These are phyloP conservation scores for Fusarium liriodendri DNA, from an alignment of 2,329 filamentous ascomycete genomes.

Conservation along the genomic window DNA sequence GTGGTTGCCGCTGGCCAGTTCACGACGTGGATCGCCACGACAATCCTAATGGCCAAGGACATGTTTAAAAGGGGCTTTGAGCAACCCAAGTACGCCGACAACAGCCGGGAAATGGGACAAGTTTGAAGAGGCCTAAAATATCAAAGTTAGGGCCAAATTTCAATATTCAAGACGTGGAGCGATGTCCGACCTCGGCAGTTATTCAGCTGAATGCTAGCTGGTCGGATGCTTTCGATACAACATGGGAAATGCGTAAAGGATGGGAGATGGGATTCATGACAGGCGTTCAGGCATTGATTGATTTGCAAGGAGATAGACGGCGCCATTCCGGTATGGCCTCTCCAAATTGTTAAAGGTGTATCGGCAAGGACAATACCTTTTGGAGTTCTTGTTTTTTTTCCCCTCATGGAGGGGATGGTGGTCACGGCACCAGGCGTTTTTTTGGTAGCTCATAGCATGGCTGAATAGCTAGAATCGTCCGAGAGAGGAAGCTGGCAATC, in stretches of 20 bases:
- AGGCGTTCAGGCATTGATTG: constrained; percentile 38
- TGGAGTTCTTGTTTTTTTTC: neutral
- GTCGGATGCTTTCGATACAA: constrained; percentile 7
- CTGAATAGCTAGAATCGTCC: constrained; percentile 4
- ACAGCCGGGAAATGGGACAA: constrained; percentile 52
- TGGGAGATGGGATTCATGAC: constrained; percentile 24
- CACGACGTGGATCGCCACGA: constrained; percentile 62
- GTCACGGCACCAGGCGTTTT: constrained; percentile 33
- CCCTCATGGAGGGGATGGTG: neutral
- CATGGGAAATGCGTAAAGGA: constrained; percentile 7
- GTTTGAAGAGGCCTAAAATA: constrained; percentile 28
- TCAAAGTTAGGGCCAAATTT: neutral
- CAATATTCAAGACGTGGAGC: neutral
- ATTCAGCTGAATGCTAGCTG: neutral
- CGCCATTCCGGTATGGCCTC: constrained; percentile 23
- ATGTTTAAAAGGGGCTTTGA: constrained; percentile 57
- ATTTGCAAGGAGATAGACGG: constrained; percentile 11
- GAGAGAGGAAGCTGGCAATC: constrained; percentile 16
- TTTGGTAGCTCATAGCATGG: constrained; percentile 10
- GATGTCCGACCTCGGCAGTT: constrained; percentile 1
- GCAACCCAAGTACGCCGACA: constrained; percentile 41
- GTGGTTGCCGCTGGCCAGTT: constrained; percentile 66
- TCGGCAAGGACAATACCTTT: constrained; percentile 28
- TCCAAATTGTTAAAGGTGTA: constrained; percentile 31
- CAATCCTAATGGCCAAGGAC: constrained; percentile 58